Evolutionary conservation across 179 eudicot genomes (phyloP), one percentile per base, ranked within the genome.

Genomic region (Actinidia chinensis): DNA sequence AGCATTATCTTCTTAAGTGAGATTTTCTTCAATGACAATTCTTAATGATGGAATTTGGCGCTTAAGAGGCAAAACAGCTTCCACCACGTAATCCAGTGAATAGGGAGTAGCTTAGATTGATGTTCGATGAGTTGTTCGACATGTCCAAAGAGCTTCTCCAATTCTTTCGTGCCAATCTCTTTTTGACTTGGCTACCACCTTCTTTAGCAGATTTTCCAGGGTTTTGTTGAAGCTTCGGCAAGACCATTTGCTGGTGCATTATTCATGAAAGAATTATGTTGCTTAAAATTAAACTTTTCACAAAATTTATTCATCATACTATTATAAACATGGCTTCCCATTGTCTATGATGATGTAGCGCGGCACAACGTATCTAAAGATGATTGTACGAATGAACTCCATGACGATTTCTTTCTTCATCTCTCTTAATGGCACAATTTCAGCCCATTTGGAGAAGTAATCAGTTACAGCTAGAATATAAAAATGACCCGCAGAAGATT

Each of bases 401-500:
- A 69, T 76, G 0, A 83, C 59, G 1, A 36, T 83, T 51, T 83
- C 82, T 15, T 83, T 83, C 28, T 83, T 76, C 0, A 76, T 70
- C n/a, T n/a, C 71, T 78, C 5, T 68, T 76, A 73, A 18, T 0
- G 81, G 73, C 1, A 76, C 28, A 22, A 42, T 76, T 9, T 71
- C 66, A 0, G 58, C 79, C 81, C 79, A 83, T 3, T 80, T 83
- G n/a, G n/a, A n/a, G n/a, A n/a, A n/a, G n/a, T n/a, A n/a, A n/a
- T n/a, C n/a, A n/a, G n/a, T n/a, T n/a, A n/a, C n/a, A n/a, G n/a
- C n/a, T n/a, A n/a, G n/a, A n/a, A n/a, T n/a, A n/a, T n/a, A n/a
- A n/a, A n/a, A n/a, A n/a, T n/a, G n/a, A n/a, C n/a, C n/a, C n/a
- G n/a, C n/a, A n/a, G n/a, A n/a, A n/a, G n/a, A n/a, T n/a, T n/a